phyloP scores from a whole-genome alignment of 2,329 filamentous ascomycete genomes.

The Scedosporium dehoogii region DNA sequence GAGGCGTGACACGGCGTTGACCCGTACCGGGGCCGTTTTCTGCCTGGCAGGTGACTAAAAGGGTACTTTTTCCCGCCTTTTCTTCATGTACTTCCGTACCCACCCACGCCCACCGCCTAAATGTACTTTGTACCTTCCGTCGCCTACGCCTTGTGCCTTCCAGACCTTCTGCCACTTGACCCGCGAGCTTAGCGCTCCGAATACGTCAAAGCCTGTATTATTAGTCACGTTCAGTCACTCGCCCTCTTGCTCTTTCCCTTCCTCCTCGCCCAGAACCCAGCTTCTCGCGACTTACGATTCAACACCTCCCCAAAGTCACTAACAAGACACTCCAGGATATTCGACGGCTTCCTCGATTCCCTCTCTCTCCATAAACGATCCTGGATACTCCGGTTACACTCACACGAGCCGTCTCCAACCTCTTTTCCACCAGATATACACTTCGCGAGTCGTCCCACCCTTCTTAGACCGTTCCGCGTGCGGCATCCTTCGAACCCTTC shows the following conservation, averaged over 20 bases:
- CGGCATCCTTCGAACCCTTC: neutral
- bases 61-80: constrained; percentile 3
- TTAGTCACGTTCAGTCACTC: constrained; percentile 5
- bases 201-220: constrained; percentile 7
- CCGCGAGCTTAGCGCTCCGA: neutral
- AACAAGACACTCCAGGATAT: neutral
- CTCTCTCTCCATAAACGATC: neutral
- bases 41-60: constrained; percentile 4
- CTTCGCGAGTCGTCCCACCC: neutral
- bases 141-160: neutral
- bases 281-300: neutral
- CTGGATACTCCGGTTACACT: neutral
- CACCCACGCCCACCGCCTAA: constrained; percentile 1
- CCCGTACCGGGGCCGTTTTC: neutral
- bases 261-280: neutral
- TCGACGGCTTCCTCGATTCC: neutral
- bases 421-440: neutral
- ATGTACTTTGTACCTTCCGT: neutral
- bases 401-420: neutral
- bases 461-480: neutral
- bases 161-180: neutral
- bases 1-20: neutral
- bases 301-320: neutral
- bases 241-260: neutral
- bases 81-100: constrained; percentile 1